Percentiles rank a stretch among this genome's conserved stretches.
Conservation (phyloP, 345 rosid genomes). For the Schrenkiella parvula region DNA sequence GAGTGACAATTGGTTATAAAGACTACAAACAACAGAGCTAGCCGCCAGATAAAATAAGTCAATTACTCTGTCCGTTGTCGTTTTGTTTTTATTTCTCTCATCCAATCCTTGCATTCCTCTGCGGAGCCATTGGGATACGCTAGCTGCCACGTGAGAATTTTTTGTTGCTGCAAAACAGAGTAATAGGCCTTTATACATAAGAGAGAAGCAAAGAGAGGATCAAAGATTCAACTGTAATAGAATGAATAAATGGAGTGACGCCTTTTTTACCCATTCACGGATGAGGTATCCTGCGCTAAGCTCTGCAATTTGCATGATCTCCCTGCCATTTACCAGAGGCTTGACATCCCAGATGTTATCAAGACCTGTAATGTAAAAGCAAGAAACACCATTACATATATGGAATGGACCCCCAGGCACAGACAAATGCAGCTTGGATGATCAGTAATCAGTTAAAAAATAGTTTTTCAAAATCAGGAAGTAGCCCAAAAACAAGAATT, state of each 20-base stretch:
- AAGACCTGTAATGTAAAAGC: conserved; percentile 49
- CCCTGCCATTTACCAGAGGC: conserved; percentile 77
- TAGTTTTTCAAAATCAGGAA: too few species aligned
- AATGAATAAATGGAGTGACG: not conserved
- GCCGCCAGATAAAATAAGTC: not conserved
- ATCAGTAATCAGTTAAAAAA: too few species aligned
- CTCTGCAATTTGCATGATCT: conserved; percentile 66
- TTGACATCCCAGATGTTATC: conserved; percentile 71
- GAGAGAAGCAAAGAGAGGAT: not conserved
- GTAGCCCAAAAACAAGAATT: not conserved
- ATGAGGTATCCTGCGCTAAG: conserved; percentile 75
- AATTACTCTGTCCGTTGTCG: conserved; percentile 44
- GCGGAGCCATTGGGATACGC: conserved; percentile 25
- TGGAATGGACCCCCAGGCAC: conserved; percentile 18
- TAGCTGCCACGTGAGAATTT: not conserved
- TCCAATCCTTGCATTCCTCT: conserved; percentile 83
- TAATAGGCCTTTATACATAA: not conserved
- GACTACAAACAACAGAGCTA: not conserved
- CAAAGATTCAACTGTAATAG: not conserved
- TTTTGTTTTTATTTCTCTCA: conserved; percentile 63
- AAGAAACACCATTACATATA: conserved; percentile 2
- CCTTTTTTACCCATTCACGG: conserved; percentile 67
- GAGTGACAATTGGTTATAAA: not conserved
- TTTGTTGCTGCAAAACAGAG: conserved; percentile 53
- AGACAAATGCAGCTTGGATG: not conserved